Base-by-base conservation (phyloP, 805 yeast species). In the Cyberlindnera samutprakarnensis region DNA sequence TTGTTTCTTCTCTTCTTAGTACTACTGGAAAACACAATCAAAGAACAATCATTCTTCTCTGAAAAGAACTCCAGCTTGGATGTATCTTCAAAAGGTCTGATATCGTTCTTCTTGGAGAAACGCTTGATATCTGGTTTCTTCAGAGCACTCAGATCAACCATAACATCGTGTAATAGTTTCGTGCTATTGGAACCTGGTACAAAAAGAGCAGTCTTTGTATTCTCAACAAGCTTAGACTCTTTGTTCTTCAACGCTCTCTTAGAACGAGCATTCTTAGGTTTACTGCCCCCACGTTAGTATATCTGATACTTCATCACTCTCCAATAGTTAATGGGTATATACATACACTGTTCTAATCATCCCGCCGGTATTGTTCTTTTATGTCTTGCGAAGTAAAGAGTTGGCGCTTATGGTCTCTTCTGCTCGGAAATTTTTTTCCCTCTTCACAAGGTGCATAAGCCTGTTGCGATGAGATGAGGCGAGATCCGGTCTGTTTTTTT, bases 1-100 rank as follows among this genome's bases (percentile, higher is more conserved):
- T 85, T 86, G 59, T 90, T 85, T 39, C 94, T 95, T 57, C 98
- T 74, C 65, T 92, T 92, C 57, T 92, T 92, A 54, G 84, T 85
- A 59, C 74, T 73, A 14, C 85, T 68, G 7, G 86, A 70, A 31
- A 88, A 67, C 11, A 92, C 94, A 51, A 92, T 55, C 36, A 92
- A 62, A 3, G 97, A 86, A 27, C 82, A 58, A 57, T 92, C 98
- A 56, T 92, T 92, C 68, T 92, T 92, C 58, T 90, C 95, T 46
- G 95, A 72, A 60, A 92, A 85, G 51, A 92, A 92, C 59, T 92
- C 98, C 38, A 92, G 61, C 23, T 80, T 72, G 3, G 80, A 49
- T 11, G 85, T 70, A 54, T 92, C 97, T 59, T 92, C 98, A 59
- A 92, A 92, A 12, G 98, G 97, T 44, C 80, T 71, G 40, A 90